Evolutionary conservation across 768 basidiomycete species (phyloP).

Genomic region (Boletus sp.): DNA sequence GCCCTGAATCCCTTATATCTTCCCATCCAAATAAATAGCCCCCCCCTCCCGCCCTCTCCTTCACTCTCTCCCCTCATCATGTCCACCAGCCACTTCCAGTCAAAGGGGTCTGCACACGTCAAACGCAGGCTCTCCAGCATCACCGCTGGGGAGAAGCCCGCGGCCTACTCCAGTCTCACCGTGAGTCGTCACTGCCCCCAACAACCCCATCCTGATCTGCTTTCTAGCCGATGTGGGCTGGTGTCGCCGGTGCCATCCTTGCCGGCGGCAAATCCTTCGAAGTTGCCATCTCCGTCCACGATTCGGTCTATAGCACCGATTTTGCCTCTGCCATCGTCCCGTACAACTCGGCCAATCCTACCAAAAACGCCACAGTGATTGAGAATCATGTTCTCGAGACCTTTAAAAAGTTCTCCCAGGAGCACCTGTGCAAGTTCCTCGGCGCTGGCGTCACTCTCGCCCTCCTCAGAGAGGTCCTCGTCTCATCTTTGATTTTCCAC

Average conservation of each 20-base stretch:
- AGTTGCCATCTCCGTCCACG: slow-evolving; percentile 76
- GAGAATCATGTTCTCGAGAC: slow-evolving; percentile 61
- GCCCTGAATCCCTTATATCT: neutral
- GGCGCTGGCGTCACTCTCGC: slow-evolving; percentile 74
- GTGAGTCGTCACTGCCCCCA: slow-evolving; percentile 38
- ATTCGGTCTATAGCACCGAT: slow-evolving; percentile 82
- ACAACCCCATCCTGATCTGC: slow-evolving; percentile 11
- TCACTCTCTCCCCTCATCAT: slow-evolving; percentile 42
- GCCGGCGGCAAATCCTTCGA: slow-evolving; percentile 62
- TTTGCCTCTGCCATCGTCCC: slow-evolving; percentile 58
- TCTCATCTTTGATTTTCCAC: slow-evolving; percentile 6
- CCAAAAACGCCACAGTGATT: slow-evolving; percentile 57
- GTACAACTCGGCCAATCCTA: slow-evolving; percentile 47
- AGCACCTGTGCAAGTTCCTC: slow-evolving; percentile 84
- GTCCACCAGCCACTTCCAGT: slow-evolving; percentile 55
- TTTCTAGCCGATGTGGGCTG: slow-evolving; percentile 83
- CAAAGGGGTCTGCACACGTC: slow-evolving; percentile 58
- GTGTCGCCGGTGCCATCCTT: slow-evolving; percentile 61
- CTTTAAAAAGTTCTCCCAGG: slow-evolving; percentile 66
- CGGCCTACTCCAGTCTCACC: slow-evolving; percentile 60
- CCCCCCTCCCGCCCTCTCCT: slow-evolving; percentile 16
- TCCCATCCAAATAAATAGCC: slow-evolving; percentile 32
- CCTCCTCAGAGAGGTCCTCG: slow-evolving; percentile 62
- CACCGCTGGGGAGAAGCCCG: slow-evolving; percentile 47
- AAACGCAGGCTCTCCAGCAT: slow-evolving; percentile 67